Conservation (phyloP, 2,329 filamentous ascomycete species). For the Colletotrichum sp. region DNA sequence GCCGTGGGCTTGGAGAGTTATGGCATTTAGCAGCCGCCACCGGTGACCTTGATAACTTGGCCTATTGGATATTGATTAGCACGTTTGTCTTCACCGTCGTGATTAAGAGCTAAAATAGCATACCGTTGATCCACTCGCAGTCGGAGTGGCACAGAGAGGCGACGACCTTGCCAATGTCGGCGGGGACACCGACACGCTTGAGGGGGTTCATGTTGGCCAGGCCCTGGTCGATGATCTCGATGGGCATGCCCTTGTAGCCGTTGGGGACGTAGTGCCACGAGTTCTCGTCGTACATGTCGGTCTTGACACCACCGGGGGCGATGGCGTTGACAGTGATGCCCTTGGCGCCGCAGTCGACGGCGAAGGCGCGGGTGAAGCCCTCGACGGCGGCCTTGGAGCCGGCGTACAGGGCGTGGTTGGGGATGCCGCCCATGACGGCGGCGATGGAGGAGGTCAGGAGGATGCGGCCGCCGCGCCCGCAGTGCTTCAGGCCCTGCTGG, state of each 20-base stretch:
- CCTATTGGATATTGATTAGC: conserved; percentile 45
- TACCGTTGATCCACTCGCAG: conserved; percentile 70
- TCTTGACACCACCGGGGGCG: conserved; percentile 75
- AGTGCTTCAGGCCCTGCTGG: conserved; percentile 74
- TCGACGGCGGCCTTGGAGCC: conserved; percentile 76
- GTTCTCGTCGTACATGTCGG: conserved; percentile 78
- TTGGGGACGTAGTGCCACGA: conserved; percentile 69
- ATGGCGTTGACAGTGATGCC: conserved; percentile 76
- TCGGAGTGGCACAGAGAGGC: conserved; percentile 60
- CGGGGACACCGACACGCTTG: conserved; percentile 60
- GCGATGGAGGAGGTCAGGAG: conserved; percentile 77
- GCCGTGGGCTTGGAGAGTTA: not conserved
- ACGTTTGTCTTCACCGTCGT: conserved; percentile 43
- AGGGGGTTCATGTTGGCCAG: conserved; percentile 64
- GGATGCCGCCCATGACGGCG: conserved; percentile 67
- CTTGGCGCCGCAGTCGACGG: conserved; percentile 71
- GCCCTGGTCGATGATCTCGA: conserved; percentile 58
- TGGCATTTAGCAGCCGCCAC: conserved; percentile 28
- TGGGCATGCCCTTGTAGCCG: conserved; percentile 54
- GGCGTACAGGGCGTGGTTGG: conserved; percentile 74
- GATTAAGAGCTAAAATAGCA: conserved; percentile 24
- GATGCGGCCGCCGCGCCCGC: conserved; percentile 72
- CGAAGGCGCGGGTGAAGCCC: conserved; percentile 73
- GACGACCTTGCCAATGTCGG: conserved; percentile 64
- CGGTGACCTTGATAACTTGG: conserved; percentile 44